Base-by-base conservation (phyloP, 495 filamentous ascomycete species). In the Parmelia sp. region DNA sequence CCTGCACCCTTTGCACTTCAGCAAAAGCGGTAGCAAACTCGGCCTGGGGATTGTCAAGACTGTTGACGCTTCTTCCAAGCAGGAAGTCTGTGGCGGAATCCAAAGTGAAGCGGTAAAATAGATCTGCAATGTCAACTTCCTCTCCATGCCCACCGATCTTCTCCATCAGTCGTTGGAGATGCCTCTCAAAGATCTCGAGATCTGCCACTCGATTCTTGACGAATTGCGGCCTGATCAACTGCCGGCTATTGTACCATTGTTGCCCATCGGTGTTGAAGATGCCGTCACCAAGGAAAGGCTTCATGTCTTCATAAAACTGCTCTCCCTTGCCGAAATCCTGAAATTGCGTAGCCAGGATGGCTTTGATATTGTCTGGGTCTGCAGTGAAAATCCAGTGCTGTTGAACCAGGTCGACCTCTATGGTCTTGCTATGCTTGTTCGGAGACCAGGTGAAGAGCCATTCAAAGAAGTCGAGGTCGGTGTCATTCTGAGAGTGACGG, bases 41-140 rank as follows among this genome's bases (percentile, higher is more conserved):
- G 3, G 72, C 75, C 29, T 75, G 71, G 9, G 81, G 75, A 60
- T 80, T 80, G n/a, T 77, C 75, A n/a, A 92, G 77, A 68, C 85
- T 91, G 65, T 88, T 80, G 19, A 90, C 84, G 59, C 85, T 84
- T 57, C 86, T 77, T 19, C 92, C 92, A n/a, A 96, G 81, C 40
- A 97, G 76, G 71, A 94, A 96, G 63, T 93, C 89, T 19, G 92
- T 94, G 3, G 90, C 86, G 3, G 86, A 78, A 72, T 97, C 92
- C 14, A 97, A 78, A 1, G 91, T 92, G 67, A 87, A 90, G 9
- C 69, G n/a, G 68, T 77, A 74, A 65, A 79, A 63, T 69, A 75
- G 55, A 68, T 67, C 31, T 31, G 73, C 72, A 53, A 80, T 73
- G 57, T 82, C 77, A 58, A 81, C 76, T 0, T 67, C 35, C 60